phyloP scores from a whole-genome alignment of 345 rosid genomes.

The Reutealis trisperma region DNA sequence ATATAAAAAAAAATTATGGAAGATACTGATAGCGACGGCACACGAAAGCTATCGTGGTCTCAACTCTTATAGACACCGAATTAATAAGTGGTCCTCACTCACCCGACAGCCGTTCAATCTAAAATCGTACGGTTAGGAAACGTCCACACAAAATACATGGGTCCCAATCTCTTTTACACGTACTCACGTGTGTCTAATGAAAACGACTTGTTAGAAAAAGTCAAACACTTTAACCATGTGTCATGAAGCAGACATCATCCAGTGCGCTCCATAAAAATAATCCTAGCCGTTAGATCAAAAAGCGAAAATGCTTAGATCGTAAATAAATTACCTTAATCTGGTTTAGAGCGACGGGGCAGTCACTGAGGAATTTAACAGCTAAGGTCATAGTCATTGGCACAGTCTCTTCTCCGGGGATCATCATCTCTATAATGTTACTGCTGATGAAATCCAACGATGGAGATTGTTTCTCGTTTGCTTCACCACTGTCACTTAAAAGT shows the following conservation, averaged over 20 bases:
- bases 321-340: constrained; percentile 55
- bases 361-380: constrained; percentile 79
- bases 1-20: neutral
- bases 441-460: constrained; percentile 70
- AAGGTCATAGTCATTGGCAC: constrained; percentile 86
- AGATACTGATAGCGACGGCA: neutral
- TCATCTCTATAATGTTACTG: constrained; percentile 84
- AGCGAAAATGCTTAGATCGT: too few relatives aligned
- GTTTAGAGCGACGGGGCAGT: constrained; percentile 59
- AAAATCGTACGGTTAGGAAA: constrained; percentile 40
- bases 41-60: constrained; percentile 23
- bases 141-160: constrained; percentile 14
- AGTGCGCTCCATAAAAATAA: neutral
- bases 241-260: neutral
- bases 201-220: constrained; percentile 41
- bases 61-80: constrained; percentile 34
- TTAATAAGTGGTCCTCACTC: constrained; percentile 45
- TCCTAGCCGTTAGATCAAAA: constrained; percentile 47
- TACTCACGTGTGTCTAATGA: constrained; percentile 44
- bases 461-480: constrained; percentile 52
- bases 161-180: neutral
- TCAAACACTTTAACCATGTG: constrained; percentile 28
- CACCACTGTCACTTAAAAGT: constrained; percentile 52
- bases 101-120: constrained; percentile 44
- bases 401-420: constrained; percentile 97